phyloP scores from a whole-genome alignment of 441 rosid species.

The Eutrema salsugineum region DNA sequence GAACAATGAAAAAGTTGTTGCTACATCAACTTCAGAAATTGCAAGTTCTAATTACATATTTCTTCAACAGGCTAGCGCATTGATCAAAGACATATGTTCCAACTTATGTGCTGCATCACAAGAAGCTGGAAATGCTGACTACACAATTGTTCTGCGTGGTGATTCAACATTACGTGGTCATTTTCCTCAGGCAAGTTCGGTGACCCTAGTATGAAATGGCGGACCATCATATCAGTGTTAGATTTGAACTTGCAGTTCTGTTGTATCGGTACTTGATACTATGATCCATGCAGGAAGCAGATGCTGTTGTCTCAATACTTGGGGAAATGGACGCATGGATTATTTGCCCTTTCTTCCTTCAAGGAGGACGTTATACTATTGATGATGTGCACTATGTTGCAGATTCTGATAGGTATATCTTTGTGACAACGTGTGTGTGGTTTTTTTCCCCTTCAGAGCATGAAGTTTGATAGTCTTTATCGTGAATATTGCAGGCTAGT shows the following conservation, averaged over 20 bases:
- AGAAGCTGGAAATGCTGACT: constrained; percentile 56
- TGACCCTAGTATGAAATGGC: background rate
- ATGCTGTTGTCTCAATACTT: constrained; percentile 84
- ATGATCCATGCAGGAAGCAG: constrained; percentile 66
- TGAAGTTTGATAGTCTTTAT: constrained; percentile 17
- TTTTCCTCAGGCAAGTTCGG: constrained; percentile 83
- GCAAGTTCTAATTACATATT: constrained; percentile 23
- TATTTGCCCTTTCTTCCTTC: constrained; percentile 95
- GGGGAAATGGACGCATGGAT: constrained; percentile 98
- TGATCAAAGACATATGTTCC: constrained; percentile 72
- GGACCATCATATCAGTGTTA: background rate
- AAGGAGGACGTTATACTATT: constrained; percentile 96
- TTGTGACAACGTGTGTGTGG: constrained; percentile 1
- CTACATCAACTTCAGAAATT: background rate
- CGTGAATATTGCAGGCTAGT: constrained; percentile 56
- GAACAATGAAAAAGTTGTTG: background rate
- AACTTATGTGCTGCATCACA: constrained; percentile 71
- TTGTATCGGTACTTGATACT: constrained; percentile 12
- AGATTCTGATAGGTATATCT: constrained; percentile 68
- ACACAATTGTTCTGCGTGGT: constrained; percentile 89
- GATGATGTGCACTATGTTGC: constrained; percentile 92
- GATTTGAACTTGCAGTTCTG: background rate
- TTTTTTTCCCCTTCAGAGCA: background rate
- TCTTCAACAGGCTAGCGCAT: constrained; percentile 63
- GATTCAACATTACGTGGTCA: constrained; percentile 98